A percentile compares a stretch with the other conserved stretches of the same genome.
phyloP scores from a whole-genome alignment of 345 rosid species.

The Syzygium grande region DNA sequence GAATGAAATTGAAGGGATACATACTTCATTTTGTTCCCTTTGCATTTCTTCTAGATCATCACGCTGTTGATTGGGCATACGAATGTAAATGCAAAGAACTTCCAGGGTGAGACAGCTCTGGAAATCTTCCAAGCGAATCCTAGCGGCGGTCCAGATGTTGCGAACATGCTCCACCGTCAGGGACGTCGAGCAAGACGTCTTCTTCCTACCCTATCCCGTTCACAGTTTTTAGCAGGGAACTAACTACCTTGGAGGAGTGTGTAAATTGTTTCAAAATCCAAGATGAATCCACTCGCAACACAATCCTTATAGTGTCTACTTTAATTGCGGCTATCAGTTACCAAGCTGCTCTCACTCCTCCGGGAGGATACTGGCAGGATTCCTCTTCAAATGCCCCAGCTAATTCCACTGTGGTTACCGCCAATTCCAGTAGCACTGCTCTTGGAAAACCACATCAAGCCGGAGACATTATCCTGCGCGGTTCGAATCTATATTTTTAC shows the following conservation, averaged over 20 bases:
- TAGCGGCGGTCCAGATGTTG: neutral
- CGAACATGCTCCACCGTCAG: too few species aligned
- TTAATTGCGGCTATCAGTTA: neutral
- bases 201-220: too few species aligned
- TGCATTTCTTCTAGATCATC: too few species aligned
- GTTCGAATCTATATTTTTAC: neutral
- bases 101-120: too few species aligned
- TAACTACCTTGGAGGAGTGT: slow-evolving; percentile 9
- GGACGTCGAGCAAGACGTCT: too few species aligned
- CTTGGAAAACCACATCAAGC: neutral
- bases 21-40: too few species aligned
- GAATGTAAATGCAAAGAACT: too few species aligned
- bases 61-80: too few species aligned
- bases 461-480: neutral
- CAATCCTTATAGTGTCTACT: neutral
- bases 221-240: too few species aligned
- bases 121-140: neutral
- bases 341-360: neutral
- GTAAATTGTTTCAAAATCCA: too few species aligned
- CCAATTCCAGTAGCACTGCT: neutral
- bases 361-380: neutral
- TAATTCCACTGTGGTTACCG: neutral
- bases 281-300: too few species aligned
- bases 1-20: too few species aligned
- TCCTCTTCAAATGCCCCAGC: neutral